Evolutionary conservation across 2,329 filamentous ascomycete genomes (phyloP).

Genomic region (Paraconiothyrium brasiliense): DNA sequence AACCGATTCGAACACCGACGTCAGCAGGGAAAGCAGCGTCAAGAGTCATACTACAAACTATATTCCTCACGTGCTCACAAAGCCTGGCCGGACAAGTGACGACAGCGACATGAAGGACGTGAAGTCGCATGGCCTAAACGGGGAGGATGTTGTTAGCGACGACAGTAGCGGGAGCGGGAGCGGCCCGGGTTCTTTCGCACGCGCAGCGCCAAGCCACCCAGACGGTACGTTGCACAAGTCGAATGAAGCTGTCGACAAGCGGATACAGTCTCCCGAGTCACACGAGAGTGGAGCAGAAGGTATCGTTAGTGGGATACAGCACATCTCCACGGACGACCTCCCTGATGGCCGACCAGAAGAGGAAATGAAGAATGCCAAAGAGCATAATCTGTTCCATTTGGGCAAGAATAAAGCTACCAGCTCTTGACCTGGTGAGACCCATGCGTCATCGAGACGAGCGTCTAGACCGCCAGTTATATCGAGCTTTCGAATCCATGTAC

Average conservation of each 20-base stretch:
- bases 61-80: constrained; percentile 36
- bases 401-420: constrained; percentile 27
- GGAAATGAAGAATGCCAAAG: constrained; percentile 48
- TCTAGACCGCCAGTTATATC: constrained; percentile 2
- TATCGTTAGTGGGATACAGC: constrained; percentile 38
- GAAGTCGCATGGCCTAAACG: constrained; percentile 49
- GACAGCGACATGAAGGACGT: constrained; percentile 52
- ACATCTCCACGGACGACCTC: constrained; percentile 52
- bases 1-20: constrained; percentile 64
- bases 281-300: constrained; percentile 29
- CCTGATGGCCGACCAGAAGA: constrained; percentile 54
- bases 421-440: constrained; percentile 21
- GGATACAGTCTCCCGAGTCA: constrained; percentile 32
- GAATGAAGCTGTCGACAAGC: constrained; percentile 9
- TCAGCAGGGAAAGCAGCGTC: constrained; percentile 79
- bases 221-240: constrained; percentile 24
- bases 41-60: constrained; percentile 52
- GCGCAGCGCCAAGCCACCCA: constrained; percentile 28
- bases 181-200: constrained; percentile 25
- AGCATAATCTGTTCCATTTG: constrained; percentile 45
- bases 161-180: constrained; percentile 32
- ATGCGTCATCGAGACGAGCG: not conserved
- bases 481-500: not conserved
- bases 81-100: constrained; percentile 38
- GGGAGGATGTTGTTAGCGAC: constrained; percentile 43